Base-by-base conservation (phyloP, 345 rosid genomes). In the Acer yangbiense region DNA sequence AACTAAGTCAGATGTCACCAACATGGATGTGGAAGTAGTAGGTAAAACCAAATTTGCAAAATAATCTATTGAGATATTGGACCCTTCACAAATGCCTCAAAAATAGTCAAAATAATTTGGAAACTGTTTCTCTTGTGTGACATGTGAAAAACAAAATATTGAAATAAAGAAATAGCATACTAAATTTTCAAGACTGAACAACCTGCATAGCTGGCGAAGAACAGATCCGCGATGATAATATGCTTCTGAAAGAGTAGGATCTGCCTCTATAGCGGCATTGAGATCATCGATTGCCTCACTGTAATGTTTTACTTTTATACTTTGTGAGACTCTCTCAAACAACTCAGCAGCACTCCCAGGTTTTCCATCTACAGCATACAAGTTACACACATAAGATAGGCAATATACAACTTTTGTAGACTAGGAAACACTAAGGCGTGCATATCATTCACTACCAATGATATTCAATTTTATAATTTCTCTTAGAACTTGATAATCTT, bases 151-250 rank as follows among this genome's bases (percentile, higher is more conserved):
- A 16, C 20, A 2, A 50, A 63, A 9, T 52, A 9, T 11, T 43
- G 12, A 66, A 16, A 9, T 10, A 46, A 13, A 10, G 3, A 6
- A 44, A 17, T 2, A 75, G 16, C 18, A 62, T 7, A 62, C 9
- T 11, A 75, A 21, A 55, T 54, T 23, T 62, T 60, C 25, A 67
- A 23, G 6, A 43, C 20, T 35, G 7, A 39, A 12, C 13, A 71
- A 96, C 99, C 99, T 91, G 98, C 99, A 97, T 76, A 93, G 78
- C 72, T 87, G 94, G 80, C 98, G 97, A 64, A 90, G 93, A 79
- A 91, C 75, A n/a, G 96, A 88, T 17, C 96, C 98, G 8, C 93
- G 93, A 13, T 72, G 97, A 61, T 88, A 79, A 73, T 94, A 86
- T 71, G 99, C 98, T 88, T 90, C 94, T 54, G 99, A 91, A 68